These are phyloP conservation scores for Coemansia sp. DNA, from an alignment of 192 early-diverging fungal species.

Conservation along the genomic window DNA sequence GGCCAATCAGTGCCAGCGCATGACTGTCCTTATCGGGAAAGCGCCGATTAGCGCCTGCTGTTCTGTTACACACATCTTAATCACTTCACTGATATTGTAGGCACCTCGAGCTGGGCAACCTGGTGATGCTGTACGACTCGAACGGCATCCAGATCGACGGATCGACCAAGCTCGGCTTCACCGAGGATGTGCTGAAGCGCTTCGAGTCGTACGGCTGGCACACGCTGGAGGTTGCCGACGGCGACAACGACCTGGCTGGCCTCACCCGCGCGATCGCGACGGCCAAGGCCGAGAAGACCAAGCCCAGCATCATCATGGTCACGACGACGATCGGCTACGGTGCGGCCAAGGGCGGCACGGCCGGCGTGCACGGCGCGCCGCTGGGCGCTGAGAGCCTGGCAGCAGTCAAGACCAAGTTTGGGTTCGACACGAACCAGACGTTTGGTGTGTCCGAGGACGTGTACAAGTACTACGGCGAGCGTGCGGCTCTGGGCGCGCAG, in stretches of 20 bases:
- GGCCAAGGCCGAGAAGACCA: slow-evolving; percentile 80
- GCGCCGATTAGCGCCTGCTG: too few species aligned
- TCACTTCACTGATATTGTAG: slow-evolving; percentile 4
- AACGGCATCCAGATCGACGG: slow-evolving; percentile 97
- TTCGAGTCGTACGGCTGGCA: slow-evolving; percentile 97
- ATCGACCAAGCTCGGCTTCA: slow-evolving; percentile 78
- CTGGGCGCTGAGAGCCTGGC: slow-evolving; percentile 77
- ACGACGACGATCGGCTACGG: slow-evolving; percentile 94
- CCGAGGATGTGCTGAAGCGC: slow-evolving; percentile 85
- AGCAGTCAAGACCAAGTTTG: slow-evolving; percentile 77
- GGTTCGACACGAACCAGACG: slow-evolving; percentile 72
- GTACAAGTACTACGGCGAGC: slow-evolving; percentile 51
- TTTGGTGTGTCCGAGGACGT: slow-evolving; percentile 76
- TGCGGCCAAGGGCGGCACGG: slow-evolving; percentile 82
- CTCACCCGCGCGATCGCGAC: slow-evolving; percentile 73
- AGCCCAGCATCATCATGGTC: slow-evolving; percentile 83
- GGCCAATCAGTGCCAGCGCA: slow-evolving; percentile 21
- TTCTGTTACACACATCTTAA: too few species aligned
- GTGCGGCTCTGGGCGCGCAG: slow-evolving; percentile 60
- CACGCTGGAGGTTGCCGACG: slow-evolving; percentile 70
- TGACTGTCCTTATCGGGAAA: too few species aligned
- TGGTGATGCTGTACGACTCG: slow-evolving; percentile 94
- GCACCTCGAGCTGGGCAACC: slow-evolving; percentile 88
- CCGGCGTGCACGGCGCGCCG: slow-evolving; percentile 89
- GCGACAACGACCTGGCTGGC: slow-evolving; percentile 72